These are phyloP conservation scores for Flagelloscypha sp. DNA, from an alignment of 768 basidiomycete genomes.

Conservation along the genomic window DNA sequence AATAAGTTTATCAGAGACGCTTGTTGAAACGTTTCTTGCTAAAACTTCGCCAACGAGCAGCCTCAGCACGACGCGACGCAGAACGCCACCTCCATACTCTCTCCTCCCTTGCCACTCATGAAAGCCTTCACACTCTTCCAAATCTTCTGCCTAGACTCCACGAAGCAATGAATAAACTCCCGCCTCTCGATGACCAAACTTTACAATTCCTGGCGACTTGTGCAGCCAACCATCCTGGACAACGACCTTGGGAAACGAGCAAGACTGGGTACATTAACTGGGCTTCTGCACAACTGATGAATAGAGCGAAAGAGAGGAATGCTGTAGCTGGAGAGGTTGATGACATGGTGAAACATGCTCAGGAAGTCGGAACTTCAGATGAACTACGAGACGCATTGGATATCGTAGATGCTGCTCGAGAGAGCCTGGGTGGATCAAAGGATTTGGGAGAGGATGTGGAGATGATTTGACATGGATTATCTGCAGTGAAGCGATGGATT, in stretches of 20 bases:
- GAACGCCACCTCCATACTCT: constrained; percentile 35
- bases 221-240: constrained; percentile 45
- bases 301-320: constrained; percentile 17
- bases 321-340: constrained; percentile 9
- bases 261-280: constrained; percentile 71
- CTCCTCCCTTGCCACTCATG: constrained; percentile 28
- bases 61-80: constrained; percentile 39
- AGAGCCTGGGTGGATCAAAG: too few species aligned
- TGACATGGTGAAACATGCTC: constrained; percentile 8
- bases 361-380: constrained; percentile 17
- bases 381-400: constrained; percentile 22
- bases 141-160: constrained; percentile 36
- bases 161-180: constrained; percentile 39
- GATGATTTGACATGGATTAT: too few species aligned
- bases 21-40: constrained; percentile 60
- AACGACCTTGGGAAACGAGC: constrained; percentile 71
- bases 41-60: constrained; percentile 45
- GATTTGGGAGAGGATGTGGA: too few species aligned
- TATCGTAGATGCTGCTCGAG: constrained; percentile 13
- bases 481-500: too few species aligned
- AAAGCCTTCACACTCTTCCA: constrained; percentile 31
- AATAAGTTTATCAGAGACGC: constrained; percentile 2
- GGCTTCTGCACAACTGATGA: constrained; percentile 54
- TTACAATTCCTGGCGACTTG: constrained; percentile 30
- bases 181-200: constrained; percentile 31